Conservation (phyloP, 225 moss, liverwort and hornwort species). For the Pseudisothecium myosuroides region DNA sequence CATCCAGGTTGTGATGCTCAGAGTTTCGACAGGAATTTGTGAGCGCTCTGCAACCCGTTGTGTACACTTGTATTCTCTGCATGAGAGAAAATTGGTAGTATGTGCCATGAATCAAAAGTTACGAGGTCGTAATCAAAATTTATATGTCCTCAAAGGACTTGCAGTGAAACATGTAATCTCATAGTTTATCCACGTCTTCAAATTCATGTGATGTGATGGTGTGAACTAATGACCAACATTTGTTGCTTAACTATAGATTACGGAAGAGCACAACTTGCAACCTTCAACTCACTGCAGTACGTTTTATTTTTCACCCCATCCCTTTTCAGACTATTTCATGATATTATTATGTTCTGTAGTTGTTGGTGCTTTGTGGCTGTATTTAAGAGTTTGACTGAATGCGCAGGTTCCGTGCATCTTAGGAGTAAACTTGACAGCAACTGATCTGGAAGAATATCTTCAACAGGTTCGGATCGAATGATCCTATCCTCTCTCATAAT, state of each 20-base stretch:
- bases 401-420: slow-evolving; percentile 84
- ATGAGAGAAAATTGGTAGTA: neutral
- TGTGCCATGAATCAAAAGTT: neutral
- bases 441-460: slow-evolving; percentile 83
- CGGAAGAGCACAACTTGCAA: slow-evolving; percentile 41
- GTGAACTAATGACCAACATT: neutral
- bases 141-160: neutral
- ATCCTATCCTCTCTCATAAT: neutral
- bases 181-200: neutral
- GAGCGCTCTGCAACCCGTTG: neutral
- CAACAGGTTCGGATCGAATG: slow-evolving; percentile 46
- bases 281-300: slow-evolving; percentile 67
- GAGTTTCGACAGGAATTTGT: slow-evolving; percentile 15
- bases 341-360: neutral
- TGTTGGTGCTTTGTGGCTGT: neutral
- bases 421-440: slow-evolving; percentile 59
- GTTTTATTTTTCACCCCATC: neutral
- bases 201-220: neutral
- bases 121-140: neutral
- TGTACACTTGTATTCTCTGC: neutral
- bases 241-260: slow-evolving; percentile 3
- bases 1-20: slow-evolving; percentile 11
- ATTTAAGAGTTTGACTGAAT: neutral
- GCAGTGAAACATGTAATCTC: neutral
- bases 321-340: neutral